A percentile compares a stretch with the other conserved stretches of the same genome.
These are phyloP conservation scores for Boletus sp. DNA, from an alignment of 1,284 basidiomycete genomes.

Conservation along the genomic window DNA sequence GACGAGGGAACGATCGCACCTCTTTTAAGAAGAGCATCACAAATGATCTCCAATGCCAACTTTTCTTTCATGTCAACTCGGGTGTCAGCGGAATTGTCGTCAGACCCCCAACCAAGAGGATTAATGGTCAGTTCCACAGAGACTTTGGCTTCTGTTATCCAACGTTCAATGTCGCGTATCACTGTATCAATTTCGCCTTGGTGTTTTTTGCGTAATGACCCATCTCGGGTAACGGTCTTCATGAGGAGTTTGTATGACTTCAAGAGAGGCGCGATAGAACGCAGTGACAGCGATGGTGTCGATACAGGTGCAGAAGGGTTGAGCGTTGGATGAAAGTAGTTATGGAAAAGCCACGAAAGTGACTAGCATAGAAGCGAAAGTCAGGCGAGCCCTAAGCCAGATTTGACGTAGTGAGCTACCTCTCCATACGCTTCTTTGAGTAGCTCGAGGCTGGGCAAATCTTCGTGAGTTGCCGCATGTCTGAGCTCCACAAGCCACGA, in stretches of 20 bases:
- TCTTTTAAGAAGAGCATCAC: constrained; percentile 61
- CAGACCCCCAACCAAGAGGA: constrained; percentile 51
- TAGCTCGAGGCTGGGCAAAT: constrained; percentile 84
- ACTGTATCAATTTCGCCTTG: constrained; percentile 52
- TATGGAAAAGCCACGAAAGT: constrained; percentile 77
- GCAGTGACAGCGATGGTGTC: constrained; percentile 41
- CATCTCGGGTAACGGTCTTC: constrained; percentile 64
- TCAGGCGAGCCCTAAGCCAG: constrained; percentile 12
- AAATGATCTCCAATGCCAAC: constrained; percentile 72
- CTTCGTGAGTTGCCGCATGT: constrained; percentile 96
- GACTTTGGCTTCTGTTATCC: constrained; percentile 74
- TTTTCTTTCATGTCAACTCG: constrained; percentile 54
- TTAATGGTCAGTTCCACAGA: constrained; percentile 52
- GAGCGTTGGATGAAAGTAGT: constrained; percentile 79
- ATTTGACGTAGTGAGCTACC: constrained; percentile 42
- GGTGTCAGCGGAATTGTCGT: constrained; percentile 36
- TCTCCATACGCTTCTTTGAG: constrained; percentile 77
- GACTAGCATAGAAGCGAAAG: constrained; percentile 48
- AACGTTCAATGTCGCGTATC: constrained; percentile 65
- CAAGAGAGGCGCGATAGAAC: constrained; percentile 61
- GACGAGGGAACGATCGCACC: constrained; percentile 78
- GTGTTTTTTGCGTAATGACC: constrained; percentile 57
- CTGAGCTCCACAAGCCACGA: constrained; percentile 92
- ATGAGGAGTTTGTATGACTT: constrained; percentile 69
- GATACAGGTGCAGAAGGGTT: constrained; percentile 52